Conservation (phyloP, 2,329 filamentous ascomycete genomes). For the Didymosphaeria variabile region DNA sequence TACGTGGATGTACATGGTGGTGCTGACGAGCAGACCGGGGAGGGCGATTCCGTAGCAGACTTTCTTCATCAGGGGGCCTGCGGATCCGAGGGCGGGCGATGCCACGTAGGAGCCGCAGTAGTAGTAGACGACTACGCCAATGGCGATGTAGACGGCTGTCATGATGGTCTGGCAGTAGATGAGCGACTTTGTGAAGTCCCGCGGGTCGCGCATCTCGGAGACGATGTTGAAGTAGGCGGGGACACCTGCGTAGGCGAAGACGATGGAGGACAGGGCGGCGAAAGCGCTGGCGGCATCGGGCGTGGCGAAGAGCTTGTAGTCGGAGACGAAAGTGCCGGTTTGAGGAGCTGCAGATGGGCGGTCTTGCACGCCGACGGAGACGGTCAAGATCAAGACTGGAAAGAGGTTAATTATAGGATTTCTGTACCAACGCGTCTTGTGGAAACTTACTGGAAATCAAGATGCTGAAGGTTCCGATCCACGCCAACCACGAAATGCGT, state of each 20-base stretch:
- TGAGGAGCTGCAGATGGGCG: constrained; percentile 35
- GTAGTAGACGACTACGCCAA: constrained; percentile 73
- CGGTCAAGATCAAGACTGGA: constrained; percentile 35
- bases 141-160: constrained; percentile 70
- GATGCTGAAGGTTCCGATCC: constrained; percentile 35
- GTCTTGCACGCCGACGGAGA: constrained; percentile 38
- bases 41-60: constrained; percentile 74
- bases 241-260: constrained; percentile 59
- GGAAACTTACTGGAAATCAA: constrained; percentile 33
- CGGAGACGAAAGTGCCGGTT: constrained; percentile 31
- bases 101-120: constrained; percentile 69
- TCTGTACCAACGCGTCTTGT: too few species aligned
- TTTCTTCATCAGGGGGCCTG: constrained; percentile 65
- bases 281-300: constrained; percentile 30
- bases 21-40: constrained; percentile 52
- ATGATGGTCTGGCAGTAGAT: constrained; percentile 67
- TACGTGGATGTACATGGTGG: constrained; percentile 34
- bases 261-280: constrained; percentile 32
- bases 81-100: constrained; percentile 72
- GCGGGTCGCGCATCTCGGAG: constrained; percentile 69
- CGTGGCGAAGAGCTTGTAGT: constrained; percentile 29
- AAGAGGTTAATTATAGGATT: neutral
- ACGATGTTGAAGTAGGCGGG: constrained; percentile 75
- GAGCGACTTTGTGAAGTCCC: constrained; percentile 66
- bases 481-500: constrained; percentile 36